These are phyloP conservation scores for Talaromyces proteolyticus DNA, from an alignment of 495 filamentous ascomycete species.

Conservation along the genomic window DNA sequence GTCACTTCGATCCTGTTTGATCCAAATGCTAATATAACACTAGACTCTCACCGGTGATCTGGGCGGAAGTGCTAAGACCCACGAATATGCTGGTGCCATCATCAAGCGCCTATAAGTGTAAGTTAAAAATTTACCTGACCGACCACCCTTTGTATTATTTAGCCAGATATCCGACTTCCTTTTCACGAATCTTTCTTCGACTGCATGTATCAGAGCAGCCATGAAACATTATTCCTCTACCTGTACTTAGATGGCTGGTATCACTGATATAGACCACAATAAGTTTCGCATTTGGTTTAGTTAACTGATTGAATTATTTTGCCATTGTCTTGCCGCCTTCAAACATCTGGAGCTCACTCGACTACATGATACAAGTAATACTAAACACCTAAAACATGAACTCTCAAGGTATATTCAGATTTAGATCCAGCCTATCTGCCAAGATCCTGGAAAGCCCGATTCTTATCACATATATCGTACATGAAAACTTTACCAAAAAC, in stretches of 20 bases:
- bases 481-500: too few relatives aligned
- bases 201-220: slow-evolving; percentile 4
- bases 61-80: slow-evolving; percentile 88
- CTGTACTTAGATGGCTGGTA: slow-evolving; percentile 5
- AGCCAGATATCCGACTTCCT: slow-evolving; percentile 1
- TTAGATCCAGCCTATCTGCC: too few relatives aligned
- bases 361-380: too few relatives aligned
- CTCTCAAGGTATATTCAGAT: too few relatives aligned
- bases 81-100: slow-evolving; percentile 87
- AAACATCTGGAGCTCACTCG: too few relatives aligned
- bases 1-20: neutral
- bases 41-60: slow-evolving; percentile 86
- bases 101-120: slow-evolving; percentile 68
- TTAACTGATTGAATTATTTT: too few relatives aligned
- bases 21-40: slow-evolving; percentile 9
- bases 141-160: slow-evolving; percentile 7
- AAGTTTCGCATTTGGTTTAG: neutral
- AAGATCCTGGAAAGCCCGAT: too few relatives aligned
- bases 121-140: slow-evolving; percentile 1
- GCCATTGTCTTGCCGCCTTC: too few relatives aligned
- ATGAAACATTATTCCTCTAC: slow-evolving; percentile 2
- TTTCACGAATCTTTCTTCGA: neutral
- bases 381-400: too few relatives aligned
- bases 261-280: slow-evolving; percentile 1
- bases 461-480: too few relatives aligned